Conservation (phyloP, 768 basidiomycete genomes). For the Omphalotus guepiniiformis region DNA sequence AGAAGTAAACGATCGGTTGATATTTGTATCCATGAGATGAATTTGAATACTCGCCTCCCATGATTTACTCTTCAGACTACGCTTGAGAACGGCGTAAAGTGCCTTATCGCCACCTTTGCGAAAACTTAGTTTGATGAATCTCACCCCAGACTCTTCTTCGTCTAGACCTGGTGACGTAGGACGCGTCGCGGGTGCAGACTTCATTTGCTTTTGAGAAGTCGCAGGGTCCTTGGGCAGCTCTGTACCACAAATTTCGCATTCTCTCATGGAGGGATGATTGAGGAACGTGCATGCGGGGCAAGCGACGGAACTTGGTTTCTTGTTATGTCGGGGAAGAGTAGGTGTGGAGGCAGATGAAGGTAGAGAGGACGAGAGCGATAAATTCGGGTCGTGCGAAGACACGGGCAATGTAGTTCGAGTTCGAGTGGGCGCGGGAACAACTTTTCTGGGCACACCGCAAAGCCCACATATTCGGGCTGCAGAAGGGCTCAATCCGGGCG, state of each 20-base stretch:
- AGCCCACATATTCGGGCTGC: constrained; percentile 69
- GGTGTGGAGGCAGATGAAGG: constrained; percentile 36
- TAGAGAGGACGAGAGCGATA: constrained; percentile 38
- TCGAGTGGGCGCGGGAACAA: constrained; percentile 23
- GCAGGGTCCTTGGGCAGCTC: constrained; percentile 40
- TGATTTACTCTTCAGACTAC: constrained; percentile 60
- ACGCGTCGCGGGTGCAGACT: constrained; percentile 65
- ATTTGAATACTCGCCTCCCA: constrained; percentile 63
- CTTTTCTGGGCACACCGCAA: constrained; percentile 73
- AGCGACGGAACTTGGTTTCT: constrained; percentile 36
- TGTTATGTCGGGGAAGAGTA: constrained; percentile 13
- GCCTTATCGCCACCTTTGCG: constrained; percentile 84
- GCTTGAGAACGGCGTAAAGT: constrained; percentile 75
- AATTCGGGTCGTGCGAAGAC: constrained; percentile 26
- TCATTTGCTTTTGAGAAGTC: constrained; percentile 26
- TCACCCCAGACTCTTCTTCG: constrained; percentile 30
- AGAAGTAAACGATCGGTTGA: too few species aligned
- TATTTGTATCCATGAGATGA: neutral
- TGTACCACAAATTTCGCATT: constrained; percentile 87
- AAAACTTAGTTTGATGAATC: constrained; percentile 81
- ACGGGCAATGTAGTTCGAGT: constrained; percentile 17
- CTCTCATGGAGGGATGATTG: constrained; percentile 68
- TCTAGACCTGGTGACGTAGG: constrained; percentile 47
- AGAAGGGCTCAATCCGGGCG: constrained; percentile 67
- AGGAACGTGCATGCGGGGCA: constrained; percentile 92